Evolutionary conservation across 83 land plant species (phyloP).

Genomic region (Picea abies): DNA sequence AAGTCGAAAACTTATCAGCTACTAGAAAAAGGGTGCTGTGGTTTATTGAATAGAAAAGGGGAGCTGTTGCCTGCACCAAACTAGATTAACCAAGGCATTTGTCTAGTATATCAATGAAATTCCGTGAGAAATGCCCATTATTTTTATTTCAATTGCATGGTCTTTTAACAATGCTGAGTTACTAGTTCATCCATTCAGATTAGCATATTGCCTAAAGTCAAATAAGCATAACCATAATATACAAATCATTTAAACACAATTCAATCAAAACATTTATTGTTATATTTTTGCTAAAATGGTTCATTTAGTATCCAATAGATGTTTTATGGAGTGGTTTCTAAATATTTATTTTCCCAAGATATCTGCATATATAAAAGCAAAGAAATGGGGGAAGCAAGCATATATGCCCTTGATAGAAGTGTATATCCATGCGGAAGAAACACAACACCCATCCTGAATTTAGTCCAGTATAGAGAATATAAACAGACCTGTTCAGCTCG

Average conservation of each 20-base stretch:
- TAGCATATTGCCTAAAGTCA: too few relatives aligned
- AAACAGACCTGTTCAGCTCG: constrained; percentile 86
- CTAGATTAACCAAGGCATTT: background rate
- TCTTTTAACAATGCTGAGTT: background rate
- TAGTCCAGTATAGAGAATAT: background rate
- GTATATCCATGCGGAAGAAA: background rate
- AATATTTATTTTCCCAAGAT: too few relatives aligned
- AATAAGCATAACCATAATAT: too few relatives aligned
- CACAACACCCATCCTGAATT: background rate
- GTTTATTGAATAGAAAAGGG: background rate
- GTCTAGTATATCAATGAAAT: background rate
- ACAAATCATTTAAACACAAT: too few relatives aligned
- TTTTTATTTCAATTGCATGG: background rate
- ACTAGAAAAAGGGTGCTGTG: background rate
- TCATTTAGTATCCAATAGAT: too few relatives aligned
- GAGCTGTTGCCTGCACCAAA: background rate
- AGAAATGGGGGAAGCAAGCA: too few relatives aligned
- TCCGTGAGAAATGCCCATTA: background rate
- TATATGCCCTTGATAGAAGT: too few relatives aligned
- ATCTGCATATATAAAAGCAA: too few relatives aligned
- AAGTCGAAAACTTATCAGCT: background rate
- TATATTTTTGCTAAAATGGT: too few relatives aligned
- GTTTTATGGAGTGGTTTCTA: too few relatives aligned
- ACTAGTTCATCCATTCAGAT: background rate
- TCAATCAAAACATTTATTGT: too few relatives aligned